Percentiles rank a stretch among this genome's conserved stretches.
Evolutionary conservation across 176 grass and related monocot species (phyloP).

Genomic region (Triticum urartu): DNA sequence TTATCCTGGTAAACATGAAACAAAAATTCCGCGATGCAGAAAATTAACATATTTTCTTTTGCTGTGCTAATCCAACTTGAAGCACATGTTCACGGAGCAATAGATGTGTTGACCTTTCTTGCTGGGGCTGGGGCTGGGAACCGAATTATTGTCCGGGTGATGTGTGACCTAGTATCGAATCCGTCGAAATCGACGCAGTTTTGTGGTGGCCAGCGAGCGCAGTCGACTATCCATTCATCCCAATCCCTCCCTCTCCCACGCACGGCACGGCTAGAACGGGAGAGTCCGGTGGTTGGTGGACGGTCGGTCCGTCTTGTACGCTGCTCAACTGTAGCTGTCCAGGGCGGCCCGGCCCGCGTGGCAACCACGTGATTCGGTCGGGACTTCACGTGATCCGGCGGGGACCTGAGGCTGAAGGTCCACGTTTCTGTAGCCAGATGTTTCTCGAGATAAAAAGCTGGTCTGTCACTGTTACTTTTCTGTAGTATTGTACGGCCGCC

Average conservation of each 20-base stretch:
- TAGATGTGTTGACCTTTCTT: neutral
- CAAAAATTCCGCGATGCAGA: too few relatives aligned
- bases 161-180: neutral
- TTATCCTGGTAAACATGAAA: too few relatives aligned
- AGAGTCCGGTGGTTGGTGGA: neutral
- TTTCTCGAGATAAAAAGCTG: neutral
- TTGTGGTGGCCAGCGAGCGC: neutral
- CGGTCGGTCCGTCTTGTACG: neutral
- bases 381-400: neutral
- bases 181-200: neutral
- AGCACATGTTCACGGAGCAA: neutral
- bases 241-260: too few relatives aligned
- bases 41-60: too few relatives aligned
- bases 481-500: neutral
- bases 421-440: neutral
- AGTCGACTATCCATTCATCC: neutral
- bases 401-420: neutral
- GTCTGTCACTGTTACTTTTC: neutral
- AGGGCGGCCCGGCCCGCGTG: neutral
- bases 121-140: neutral
- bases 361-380: conserved; percentile 2
- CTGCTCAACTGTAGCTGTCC: conserved; percentile 8
- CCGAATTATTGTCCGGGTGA: neutral
- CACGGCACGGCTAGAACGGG: neutral
- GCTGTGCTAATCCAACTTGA: neutral